Base-by-base conservation (phyloP, 2,329 filamentous ascomycete genomes). In the Epichloe glyceriae region DNA sequence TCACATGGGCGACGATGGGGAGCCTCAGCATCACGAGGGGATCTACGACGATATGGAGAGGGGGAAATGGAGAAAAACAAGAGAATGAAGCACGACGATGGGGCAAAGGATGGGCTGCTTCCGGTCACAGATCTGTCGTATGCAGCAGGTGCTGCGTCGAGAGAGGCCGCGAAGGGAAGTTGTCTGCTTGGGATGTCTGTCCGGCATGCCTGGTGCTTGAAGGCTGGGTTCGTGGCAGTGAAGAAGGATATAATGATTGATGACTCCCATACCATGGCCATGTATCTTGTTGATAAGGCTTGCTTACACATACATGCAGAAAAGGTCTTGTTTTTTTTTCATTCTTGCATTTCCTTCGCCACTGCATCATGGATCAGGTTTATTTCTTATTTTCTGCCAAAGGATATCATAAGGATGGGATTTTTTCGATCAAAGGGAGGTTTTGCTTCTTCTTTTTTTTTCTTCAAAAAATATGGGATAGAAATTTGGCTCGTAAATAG, bases 111-210 rank as follows among this genome's bases (percentile, higher is more conserved):
- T 73, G 70, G 68, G 59, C 62, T 0, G 65, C 62, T 0, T 62
- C 60, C 33, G 72, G 72, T 7, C 78, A 81, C 55, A 67, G 70
- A 8, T 66, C 71, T 35, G 73, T 78, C 57, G 70, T 86, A 3
- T 87, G 83, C 61, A 85, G 82, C 60, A 72, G 74, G 17, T 87
- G 83, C 64, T 86, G 82, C 61, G 74, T 85, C 3, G 83, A 87
- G 61, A 73, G 71, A 22, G 82, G 82, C 0, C 59, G 67, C 19
- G 76, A 85, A 49, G 83, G 26, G 81, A 86, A 46, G 75, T 85
- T 5, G 75, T 80, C 52, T 87, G 83, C 58, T 64, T 85, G 46
- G 80, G 80, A 1, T 86, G 83, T 56, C 67, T 83, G 40, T 69
- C 70, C 10, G 61, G 66, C 2, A 67, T 71, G 61, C 68, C 70